A percentile compares a stretch with the other conserved stretches of the same genome.
Conservation (phyloP, 176 grass and related monocot genomes). For the Carex myosuroides region DNA sequence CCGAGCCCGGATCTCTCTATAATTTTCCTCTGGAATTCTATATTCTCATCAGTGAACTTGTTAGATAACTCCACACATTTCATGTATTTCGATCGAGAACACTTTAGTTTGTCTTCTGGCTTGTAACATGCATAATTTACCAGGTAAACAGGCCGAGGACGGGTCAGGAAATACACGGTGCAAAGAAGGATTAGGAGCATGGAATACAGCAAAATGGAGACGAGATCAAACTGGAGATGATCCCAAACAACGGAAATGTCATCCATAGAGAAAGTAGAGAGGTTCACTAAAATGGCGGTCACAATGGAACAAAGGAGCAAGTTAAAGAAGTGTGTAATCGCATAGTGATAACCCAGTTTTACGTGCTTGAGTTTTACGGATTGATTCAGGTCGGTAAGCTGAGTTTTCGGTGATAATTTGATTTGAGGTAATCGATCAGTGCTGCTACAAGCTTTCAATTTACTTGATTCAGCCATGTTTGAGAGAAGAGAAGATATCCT, state of each 20-base stretch:
- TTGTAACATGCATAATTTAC: constrained; percentile 70
- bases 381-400: constrained; percentile 46
- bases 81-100: constrained; percentile 47
- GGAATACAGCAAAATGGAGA: constrained; percentile 28
- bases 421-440: background rate
- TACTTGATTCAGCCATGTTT: background rate
- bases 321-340: constrained; percentile 50
- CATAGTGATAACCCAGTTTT: constrained; percentile 72
- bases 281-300: constrained; percentile 31
- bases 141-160: constrained; percentile 45
- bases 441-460: background rate
- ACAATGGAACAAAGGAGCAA: constrained; percentile 28
- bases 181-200: constrained; percentile 29
- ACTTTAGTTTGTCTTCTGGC: constrained; percentile 32
- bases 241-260: constrained; percentile 34
- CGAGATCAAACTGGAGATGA: background rate
- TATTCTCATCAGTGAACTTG: constrained; percentile 45
- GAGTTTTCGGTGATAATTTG: background rate
- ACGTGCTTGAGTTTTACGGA: constrained; percentile 77
- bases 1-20: constrained; percentile 50
- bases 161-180: constrained; percentile 45
- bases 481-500: background rate
- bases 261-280: constrained; percentile 35
- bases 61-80: constrained; percentile 31
- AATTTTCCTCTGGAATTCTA: constrained; percentile 56